Percentiles rank a stretch among this genome's conserved stretches.
phyloP scores from a whole-genome alignment of 2,329 filamentous ascomycete genomes.

The Ceratocystis albifundus region DNA sequence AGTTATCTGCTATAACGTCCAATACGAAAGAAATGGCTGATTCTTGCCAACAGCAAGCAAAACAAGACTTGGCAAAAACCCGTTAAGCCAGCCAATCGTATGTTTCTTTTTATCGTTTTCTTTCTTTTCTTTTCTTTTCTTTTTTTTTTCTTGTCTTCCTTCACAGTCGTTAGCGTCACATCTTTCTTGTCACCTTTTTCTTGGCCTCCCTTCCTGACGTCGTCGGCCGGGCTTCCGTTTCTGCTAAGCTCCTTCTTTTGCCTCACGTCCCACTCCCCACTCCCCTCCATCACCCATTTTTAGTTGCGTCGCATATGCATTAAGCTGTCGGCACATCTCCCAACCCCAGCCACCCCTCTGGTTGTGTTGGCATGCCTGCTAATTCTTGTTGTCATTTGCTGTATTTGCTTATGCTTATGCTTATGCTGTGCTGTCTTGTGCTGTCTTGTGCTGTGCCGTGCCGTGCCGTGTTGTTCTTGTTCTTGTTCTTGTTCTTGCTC shows the following conservation, averaged over 20 bases:
- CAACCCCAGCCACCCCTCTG: constrained; percentile 1
- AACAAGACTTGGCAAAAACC: too few relatives aligned
- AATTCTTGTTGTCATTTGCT: neutral
- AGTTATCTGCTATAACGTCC: neutral
- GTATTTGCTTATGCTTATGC: neutral
- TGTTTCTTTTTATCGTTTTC: too few relatives aligned
- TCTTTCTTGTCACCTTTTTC: constrained; percentile 3
- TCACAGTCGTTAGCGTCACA: neutral
- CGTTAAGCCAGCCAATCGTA: constrained; percentile 4
- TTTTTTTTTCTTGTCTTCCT: too few relatives aligned
- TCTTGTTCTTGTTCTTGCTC: too few relatives aligned
- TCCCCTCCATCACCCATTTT: neutral
- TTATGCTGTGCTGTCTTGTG: neutral
- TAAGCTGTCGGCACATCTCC: constrained; percentile 3
- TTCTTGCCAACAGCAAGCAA: neutral
- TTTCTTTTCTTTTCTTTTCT: too few relatives aligned
- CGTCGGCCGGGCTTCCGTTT: neutral
- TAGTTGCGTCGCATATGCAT: constrained; percentile 11
- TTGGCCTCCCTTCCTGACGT: constrained; percentile 3
- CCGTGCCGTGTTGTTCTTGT: neutral
- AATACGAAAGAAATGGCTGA: neutral
- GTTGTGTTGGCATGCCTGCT: neutral
- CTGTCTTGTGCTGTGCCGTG: neutral
- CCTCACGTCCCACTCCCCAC: neutral
- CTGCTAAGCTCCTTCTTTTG: neutral